Percentiles rank a stretch among this genome's conserved stretches.
These are phyloP conservation scores for Phyllosticta citriasiana DNA, from an alignment of 2,329 filamentous ascomycete species.

Conservation along the genomic window DNA sequence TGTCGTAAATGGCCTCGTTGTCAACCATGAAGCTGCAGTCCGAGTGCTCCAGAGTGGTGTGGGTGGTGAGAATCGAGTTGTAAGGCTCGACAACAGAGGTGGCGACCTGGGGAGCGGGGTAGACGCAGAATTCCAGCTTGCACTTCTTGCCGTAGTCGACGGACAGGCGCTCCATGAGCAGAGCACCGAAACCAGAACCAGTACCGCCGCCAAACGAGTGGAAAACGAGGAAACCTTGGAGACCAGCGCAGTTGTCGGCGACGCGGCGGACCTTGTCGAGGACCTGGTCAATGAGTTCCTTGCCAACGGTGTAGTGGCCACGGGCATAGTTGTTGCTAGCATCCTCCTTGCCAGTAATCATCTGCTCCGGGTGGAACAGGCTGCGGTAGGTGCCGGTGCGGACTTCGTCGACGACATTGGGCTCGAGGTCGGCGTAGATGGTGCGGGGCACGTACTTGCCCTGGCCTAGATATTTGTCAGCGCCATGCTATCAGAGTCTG, in stretches of 20 bases:
- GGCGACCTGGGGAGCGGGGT: slow-evolving; percentile 59
- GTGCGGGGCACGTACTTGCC: slow-evolving; percentile 65
- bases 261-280: slow-evolving; percentile 61
- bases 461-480: slow-evolving; percentile 10
- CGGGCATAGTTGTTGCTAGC: slow-evolving; percentile 69
- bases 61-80: slow-evolving; percentile 63
- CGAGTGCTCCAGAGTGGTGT: slow-evolving; percentile 69
- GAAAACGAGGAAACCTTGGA: slow-evolving; percentile 66
- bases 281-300: slow-evolving; percentile 64
- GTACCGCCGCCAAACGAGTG: slow-evolving; percentile 67
- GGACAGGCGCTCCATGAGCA: slow-evolving; percentile 62
- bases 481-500: not conserved
- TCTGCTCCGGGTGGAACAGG: slow-evolving; percentile 62
- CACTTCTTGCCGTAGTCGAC: slow-evolving; percentile 68
- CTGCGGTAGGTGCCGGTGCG: slow-evolving; percentile 57
- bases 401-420: slow-evolving; percentile 64
- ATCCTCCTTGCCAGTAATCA: slow-evolving; percentile 68
- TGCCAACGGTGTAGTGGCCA: slow-evolving; percentile 67
- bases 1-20: slow-evolving; percentile 67
- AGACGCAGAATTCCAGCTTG: slow-evolving; percentile 66
- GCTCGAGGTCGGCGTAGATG: slow-evolving; percentile 63
- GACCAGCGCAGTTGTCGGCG: slow-evolving; percentile 61
- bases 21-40: slow-evolving; percentile 70
- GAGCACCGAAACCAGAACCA: slow-evolving; percentile 62
- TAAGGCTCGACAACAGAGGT: slow-evolving; percentile 65